Conservation (phyloP, 2,329 filamentous ascomycete species). For the Exophiala sp. region DNA sequence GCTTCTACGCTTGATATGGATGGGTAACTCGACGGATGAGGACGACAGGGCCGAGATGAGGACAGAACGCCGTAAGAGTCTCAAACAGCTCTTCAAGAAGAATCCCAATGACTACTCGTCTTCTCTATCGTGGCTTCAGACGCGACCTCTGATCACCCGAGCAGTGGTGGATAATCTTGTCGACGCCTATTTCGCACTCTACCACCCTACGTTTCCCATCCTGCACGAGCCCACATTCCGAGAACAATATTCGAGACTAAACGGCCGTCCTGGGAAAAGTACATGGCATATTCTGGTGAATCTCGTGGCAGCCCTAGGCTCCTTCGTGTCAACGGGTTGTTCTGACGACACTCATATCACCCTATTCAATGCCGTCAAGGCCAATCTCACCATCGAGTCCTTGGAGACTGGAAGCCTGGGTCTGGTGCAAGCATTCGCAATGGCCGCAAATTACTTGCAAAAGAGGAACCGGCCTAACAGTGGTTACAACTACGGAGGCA, state of each 20-base stretch:
- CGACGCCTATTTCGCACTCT: slow-evolving; percentile 51
- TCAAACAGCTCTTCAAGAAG: slow-evolving; percentile 16
- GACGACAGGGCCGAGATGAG: slow-evolving; percentile 2
- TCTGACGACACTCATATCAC: slow-evolving; percentile 34
- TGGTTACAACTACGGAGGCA: slow-evolving; percentile 48
- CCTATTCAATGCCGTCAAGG: slow-evolving; percentile 44
- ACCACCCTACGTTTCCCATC: slow-evolving; percentile 53
- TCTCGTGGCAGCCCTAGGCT: slow-evolving; percentile 20
- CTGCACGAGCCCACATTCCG: slow-evolving; percentile 45
- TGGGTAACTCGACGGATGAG: slow-evolving; percentile 4
- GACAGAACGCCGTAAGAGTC: slow-evolving; percentile 7
- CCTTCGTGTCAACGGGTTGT: slow-evolving; percentile 18
- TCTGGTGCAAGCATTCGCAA: slow-evolving; percentile 43
- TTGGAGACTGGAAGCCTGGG: slow-evolving; percentile 46
- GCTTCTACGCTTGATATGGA: slow-evolving; percentile 23
- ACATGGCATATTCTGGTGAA: slow-evolving; percentile 22
- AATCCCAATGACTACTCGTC: slow-evolving; percentile 2
- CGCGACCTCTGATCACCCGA: slow-evolving; percentile 20
- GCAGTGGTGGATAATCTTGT: slow-evolving; percentile 17
- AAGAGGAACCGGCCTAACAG: slow-evolving; percentile 49
- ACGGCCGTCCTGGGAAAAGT: slow-evolving; percentile 10
- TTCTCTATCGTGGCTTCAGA: slow-evolving; percentile 11
- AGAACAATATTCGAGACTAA: slow-evolving; percentile 35
- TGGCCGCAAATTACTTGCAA: slow-evolving; percentile 49
- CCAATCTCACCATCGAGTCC: slow-evolving; percentile 35